Evolutionary conservation across 805 yeast species (phyloP).

Genomic region (Starmerella ratchasimensis): DNA sequence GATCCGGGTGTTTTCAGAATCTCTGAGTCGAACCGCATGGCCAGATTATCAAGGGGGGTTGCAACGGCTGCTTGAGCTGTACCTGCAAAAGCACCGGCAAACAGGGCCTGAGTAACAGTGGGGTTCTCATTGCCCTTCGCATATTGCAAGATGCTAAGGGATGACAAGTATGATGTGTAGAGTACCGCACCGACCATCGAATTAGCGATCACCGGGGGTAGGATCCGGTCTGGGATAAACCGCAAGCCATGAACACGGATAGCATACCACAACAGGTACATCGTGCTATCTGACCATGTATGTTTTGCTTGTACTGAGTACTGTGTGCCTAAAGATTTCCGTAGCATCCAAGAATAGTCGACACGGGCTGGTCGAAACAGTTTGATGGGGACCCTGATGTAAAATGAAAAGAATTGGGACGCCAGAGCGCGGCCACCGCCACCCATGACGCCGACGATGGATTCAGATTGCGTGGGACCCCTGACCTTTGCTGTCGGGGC

Average conservation of each 20-base stretch:
- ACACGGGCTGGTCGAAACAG: conserved; percentile 81
- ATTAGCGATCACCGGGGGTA: conserved; percentile 82
- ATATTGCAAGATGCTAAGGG: conserved; percentile 19
- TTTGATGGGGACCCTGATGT: conserved; percentile 69
- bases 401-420: conserved; percentile 64
- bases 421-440: conserved; percentile 78
- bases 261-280: conserved; percentile 62
- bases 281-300: conserved; percentile 54
- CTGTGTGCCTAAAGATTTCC: conserved; percentile 16
- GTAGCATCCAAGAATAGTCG: conserved; percentile 46
- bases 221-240: conserved; percentile 67
- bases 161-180: conserved; percentile 62
- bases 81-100: conserved; percentile 80
- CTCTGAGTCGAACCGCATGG: conserved; percentile 62
- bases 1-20: conserved; percentile 33
- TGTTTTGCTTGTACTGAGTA: too few species aligned
- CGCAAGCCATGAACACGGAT: conserved; percentile 70
- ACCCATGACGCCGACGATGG: conserved; percentile 57
- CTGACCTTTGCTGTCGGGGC: conserved; percentile 11
- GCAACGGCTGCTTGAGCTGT: conserved; percentile 79
- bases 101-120: conserved; percentile 36
- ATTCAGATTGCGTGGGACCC: conserved; percentile 19
- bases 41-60: conserved; percentile 86
- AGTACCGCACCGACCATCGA: conserved; percentile 78
- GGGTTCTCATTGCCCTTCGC: conserved; percentile 29